A percentile compares a stretch with the other conserved stretches of the same genome.
Evolutionary conservation across 2,329 filamentous ascomycete species (phyloP).

Genomic region (Calonectria multiphialidica): DNA sequence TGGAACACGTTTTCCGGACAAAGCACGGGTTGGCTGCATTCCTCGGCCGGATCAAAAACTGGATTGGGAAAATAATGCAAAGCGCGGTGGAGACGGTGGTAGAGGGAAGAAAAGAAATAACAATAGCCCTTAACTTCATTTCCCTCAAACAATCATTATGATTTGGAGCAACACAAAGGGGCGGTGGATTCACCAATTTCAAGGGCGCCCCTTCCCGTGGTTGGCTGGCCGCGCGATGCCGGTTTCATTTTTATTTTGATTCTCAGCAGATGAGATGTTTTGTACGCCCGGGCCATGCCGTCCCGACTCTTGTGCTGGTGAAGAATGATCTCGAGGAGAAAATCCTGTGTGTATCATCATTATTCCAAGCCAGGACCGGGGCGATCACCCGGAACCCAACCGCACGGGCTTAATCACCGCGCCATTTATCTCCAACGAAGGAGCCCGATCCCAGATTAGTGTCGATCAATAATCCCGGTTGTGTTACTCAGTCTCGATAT

Average conservation of each 20-base stretch:
- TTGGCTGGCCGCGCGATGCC: slow-evolving; percentile 9
- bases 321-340: background rate
- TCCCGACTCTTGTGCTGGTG: slow-evolving; percentile 4
- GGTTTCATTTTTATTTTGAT: slow-evolving; percentile 29
- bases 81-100: background rate
- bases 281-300: slow-evolving; percentile 13
- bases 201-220: background rate
- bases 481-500: background rate
- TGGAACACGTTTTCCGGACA: slow-evolving; percentile 20
- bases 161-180: background rate
- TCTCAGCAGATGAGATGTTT: slow-evolving; percentile 6
- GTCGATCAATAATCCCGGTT: background rate
- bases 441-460: background rate
- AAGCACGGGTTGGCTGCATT: slow-evolving; percentile 6
- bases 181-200: background rate
- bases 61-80: background rate
- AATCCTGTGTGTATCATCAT: slow-evolving; percentile 1
- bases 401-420: background rate
- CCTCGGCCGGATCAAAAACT: background rate
- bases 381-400: slow-evolving; percentile 2
- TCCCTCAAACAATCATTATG: slow-evolving; percentile 15
- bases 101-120: background rate
- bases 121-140: background rate
- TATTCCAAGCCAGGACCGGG: background rate
- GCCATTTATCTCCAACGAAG: slow-evolving; percentile 1